phyloP scores from a whole-genome alignment of 495 filamentous ascomycete species.

The Neurospora pannonica region DNA sequence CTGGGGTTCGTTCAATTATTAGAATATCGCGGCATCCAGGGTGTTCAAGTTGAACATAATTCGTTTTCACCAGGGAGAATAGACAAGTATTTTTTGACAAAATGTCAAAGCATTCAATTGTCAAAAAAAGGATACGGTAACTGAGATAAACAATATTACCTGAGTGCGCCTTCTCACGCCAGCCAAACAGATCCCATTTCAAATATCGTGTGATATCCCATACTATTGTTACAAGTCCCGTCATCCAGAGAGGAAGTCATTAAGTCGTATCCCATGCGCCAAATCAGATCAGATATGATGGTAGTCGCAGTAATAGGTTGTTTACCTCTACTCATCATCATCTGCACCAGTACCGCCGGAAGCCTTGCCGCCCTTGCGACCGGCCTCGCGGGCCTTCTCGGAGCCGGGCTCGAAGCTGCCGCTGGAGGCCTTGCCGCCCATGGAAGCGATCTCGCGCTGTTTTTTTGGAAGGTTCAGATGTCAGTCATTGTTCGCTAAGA shows the following conservation, averaged over 20 bases:
- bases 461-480: not conserved
- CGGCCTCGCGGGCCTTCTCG: conserved; percentile 36
- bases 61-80: too few relatives aligned
- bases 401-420: conserved; percentile 41
- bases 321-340: conserved; percentile 2
- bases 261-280: not conserved
- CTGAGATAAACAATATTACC: not conserved
- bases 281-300: not conserved
- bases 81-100: not conserved
- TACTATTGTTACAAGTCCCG: not conserved
- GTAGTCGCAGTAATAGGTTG: not conserved
- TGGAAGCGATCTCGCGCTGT: conserved; percentile 35
- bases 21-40: too few relatives aligned
- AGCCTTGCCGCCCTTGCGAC: conserved; percentile 33
- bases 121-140: not conserved
- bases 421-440: conserved; percentile 42
- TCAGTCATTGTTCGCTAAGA: not conserved
- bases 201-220: not conserved
- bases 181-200: not conserved
- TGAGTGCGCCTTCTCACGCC: not conserved
- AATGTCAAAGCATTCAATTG: not conserved
- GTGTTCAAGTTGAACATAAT: too few relatives aligned
- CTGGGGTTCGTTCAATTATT: too few relatives aligned
- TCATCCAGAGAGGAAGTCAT: not conserved
- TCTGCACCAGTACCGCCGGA: conserved; percentile 10